A percentile compares a stretch with the other conserved stretches of the same genome.
phyloP scores from a whole-genome alignment of 1,284 basidiomycete genomes.

The Sporisorium sorghi region DNA sequence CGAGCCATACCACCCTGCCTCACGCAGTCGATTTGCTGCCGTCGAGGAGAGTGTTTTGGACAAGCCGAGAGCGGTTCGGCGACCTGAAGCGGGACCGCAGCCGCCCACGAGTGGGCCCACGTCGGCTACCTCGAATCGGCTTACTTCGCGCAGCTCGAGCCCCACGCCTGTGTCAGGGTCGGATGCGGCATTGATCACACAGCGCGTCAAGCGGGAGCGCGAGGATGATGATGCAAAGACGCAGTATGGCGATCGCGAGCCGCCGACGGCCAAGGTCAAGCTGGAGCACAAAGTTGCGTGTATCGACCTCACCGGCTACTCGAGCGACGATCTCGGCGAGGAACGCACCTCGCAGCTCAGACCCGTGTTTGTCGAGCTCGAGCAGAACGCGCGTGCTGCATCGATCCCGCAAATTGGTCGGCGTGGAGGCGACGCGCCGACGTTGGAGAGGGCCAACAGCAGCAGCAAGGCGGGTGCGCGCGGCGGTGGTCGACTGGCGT shows the following conservation, averaged over 20 bases:
- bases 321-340: neutral
- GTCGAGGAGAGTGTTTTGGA: neutral
- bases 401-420: no score
- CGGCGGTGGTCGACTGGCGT: neutral
- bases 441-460: neutral
- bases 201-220: slow-evolving; percentile 14
- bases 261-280: slow-evolving; percentile 2
- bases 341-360: neutral
- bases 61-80: slow-evolving; percentile 1
- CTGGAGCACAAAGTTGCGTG: neutral
- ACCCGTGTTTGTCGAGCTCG: slow-evolving; percentile 8
- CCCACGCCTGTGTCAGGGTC: neutral
- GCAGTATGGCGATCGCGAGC: neutral
- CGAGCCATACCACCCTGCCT: slow-evolving; percentile 14
- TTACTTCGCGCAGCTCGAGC: neutral
- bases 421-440: no score
- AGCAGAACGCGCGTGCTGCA: neutral
- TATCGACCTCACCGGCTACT: slow-evolving; percentile 1
- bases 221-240: slow-evolving; percentile 4
- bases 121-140: neutral
- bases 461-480: neutral
- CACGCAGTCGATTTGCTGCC: slow-evolving; percentile 7
- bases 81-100: neutral
- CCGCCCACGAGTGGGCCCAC: neutral
- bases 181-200: neutral